These are phyloP conservation scores for Acer saccharum DNA, from an alignment of 345 rosid species.

Conservation along the genomic window DNA sequence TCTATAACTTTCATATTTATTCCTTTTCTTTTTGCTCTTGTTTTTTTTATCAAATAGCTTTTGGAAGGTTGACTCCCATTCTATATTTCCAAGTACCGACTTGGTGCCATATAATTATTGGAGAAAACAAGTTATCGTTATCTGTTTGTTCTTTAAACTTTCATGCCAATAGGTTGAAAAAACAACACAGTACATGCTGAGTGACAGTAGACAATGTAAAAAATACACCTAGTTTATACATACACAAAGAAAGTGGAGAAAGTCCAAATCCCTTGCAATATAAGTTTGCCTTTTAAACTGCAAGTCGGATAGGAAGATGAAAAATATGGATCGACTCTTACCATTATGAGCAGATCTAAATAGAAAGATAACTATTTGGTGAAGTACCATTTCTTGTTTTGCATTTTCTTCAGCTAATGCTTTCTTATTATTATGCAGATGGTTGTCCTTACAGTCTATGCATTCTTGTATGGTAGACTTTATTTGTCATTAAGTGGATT, in stretches of 20 bases:
- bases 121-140: background rate
- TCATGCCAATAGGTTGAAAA: background rate
- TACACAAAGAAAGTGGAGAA: background rate
- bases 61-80: background rate
- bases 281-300: background rate
- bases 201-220: background rate
- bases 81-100: background rate
- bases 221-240: background rate
- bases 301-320: constrained; percentile 1
- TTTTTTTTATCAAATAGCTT: background rate
- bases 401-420: background rate
- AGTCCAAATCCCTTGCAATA: background rate
- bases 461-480: constrained; percentile 85
- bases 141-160: background rate
- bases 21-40: background rate
- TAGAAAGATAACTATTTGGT: constrained; percentile 6
- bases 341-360: background rate
- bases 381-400: background rate
- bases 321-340: background rate
- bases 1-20: background rate
- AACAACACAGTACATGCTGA: background rate
- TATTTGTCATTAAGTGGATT: constrained; percentile 88
- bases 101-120: background rate
- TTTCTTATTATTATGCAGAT: constrained; percentile 48
- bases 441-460: constrained; percentile 70